Evolutionary conservation across 805 yeast species (phyloP).

Genomic region (Pichia eremophila): DNA sequence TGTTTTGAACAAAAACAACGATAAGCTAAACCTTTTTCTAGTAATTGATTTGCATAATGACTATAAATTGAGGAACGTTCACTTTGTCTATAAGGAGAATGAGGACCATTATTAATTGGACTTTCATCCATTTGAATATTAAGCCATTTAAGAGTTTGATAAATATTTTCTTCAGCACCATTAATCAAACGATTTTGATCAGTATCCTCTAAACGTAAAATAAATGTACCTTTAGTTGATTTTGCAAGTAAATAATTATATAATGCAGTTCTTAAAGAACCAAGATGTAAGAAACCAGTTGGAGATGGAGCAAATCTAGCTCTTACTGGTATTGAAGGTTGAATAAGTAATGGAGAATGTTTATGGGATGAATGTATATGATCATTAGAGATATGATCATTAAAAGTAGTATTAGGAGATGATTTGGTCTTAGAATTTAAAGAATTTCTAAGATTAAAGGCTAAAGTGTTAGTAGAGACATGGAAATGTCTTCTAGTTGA

Average conservation of each 20-base stretch:
- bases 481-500: too few relatives aligned
- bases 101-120: conserved; percentile 66
- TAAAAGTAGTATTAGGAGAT: too few relatives aligned
- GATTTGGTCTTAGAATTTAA: too few relatives aligned
- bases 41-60: conserved; percentile 45
- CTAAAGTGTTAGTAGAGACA: too few relatives aligned
- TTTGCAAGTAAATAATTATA: conserved; percentile 80
- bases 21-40: conserved; percentile 68
- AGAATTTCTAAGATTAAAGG: too few relatives aligned
- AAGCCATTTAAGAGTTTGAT: conserved; percentile 70
- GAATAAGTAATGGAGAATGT: conserved; percentile 4
- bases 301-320: conserved; percentile 98
- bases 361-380: conserved; percentile 8
- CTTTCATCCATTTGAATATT: conserved; percentile 76
- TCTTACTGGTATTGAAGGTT: conserved; percentile 51
- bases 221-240: conserved; percentile 69
- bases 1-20: conserved; percentile 81
- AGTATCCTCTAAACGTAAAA: conserved; percentile 85
- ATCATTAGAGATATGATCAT: background rate
- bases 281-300: conserved; percentile 89
- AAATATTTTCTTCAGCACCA: conserved; percentile 78
- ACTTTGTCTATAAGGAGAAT: conserved; percentile 81
- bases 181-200: conserved; percentile 70
- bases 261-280: conserved; percentile 86
- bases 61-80: conserved; percentile 62